Conservation (phyloP, 768 basidiomycete genomes). For the Xerocomellus dryophilus region DNA sequence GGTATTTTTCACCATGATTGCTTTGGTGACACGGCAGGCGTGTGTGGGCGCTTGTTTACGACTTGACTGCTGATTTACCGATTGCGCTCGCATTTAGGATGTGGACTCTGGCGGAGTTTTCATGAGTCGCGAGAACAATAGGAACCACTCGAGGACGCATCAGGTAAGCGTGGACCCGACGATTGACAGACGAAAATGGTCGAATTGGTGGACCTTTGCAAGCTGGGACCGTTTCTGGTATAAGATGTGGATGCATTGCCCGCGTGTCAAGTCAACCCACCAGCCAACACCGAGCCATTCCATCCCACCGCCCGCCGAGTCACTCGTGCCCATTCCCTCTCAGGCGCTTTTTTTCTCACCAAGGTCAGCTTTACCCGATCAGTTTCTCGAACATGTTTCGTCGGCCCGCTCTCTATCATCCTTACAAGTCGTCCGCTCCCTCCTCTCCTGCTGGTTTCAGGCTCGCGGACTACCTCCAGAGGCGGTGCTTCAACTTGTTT, state of each 20-base stretch:
- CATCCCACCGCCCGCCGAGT: background rate
- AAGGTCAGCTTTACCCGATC: background rate
- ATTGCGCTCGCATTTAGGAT: background rate
- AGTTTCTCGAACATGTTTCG: conserved; percentile 18
- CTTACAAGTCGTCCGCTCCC: conserved; percentile 11
- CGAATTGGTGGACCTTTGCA: background rate
- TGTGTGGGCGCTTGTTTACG: conserved; percentile 11
- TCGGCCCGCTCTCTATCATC: conserved; percentile 11
- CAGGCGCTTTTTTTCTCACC: background rate
- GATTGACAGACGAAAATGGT: conserved; percentile 13
- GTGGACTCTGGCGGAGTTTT: conserved; percentile 10
- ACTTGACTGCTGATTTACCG: background rate
- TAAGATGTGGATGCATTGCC: conserved; percentile 12
- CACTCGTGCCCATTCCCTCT: background rate
- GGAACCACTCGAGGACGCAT: background rate
- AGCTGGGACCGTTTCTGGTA: conserved; percentile 7
- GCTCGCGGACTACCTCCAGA: conserved; percentile 17
- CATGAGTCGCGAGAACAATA: conserved; percentile 15
- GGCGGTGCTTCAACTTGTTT: conserved; percentile 22
- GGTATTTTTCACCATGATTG: background rate
- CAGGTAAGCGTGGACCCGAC: background rate
- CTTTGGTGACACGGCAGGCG: background rate
- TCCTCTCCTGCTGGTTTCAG: conserved; percentile 30
- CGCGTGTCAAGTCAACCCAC: background rate
- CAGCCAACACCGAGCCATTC: background rate